Conservation (phyloP, 2,329 filamentous ascomycete species). For the Chaetoscypha palmicola region DNA sequence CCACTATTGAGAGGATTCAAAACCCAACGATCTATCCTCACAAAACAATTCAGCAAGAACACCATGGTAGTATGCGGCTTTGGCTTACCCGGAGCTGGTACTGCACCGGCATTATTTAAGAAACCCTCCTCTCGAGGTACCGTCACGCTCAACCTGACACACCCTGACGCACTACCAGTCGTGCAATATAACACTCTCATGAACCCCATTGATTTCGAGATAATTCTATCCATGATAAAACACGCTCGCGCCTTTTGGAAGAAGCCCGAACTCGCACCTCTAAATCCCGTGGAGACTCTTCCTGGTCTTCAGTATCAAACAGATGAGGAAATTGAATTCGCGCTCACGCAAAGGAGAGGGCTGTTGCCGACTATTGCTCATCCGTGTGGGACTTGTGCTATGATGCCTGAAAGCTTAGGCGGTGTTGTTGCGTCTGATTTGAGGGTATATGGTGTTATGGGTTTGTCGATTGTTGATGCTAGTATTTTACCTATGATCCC, state of each 20-base stretch:
- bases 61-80: neutral
- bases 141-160: conserved; percentile 26
- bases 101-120: conserved; percentile 5
- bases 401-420: conserved; percentile 12
- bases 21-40: conserved; percentile 22
- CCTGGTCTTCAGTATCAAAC: conserved; percentile 25
- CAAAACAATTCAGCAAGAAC: neutral
- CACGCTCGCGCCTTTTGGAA: neutral
- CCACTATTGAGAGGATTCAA: conserved; percentile 9
- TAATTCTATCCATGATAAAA: conserved; percentile 23
- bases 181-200: conserved; percentile 32
- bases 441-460: conserved; percentile 15
- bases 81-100: conserved; percentile 6
- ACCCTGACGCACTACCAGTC: conserved; percentile 26
- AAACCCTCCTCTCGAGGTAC: conserved; percentile 32
- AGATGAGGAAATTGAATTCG: conserved; percentile 25
- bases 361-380: conserved; percentile 31
- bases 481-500: conserved; percentile 4
- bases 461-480: conserved; percentile 11
- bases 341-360: conserved; percentile 34
- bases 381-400: conserved; percentile 32
- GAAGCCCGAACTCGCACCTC: conserved; percentile 26
- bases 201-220: conserved; percentile 33
- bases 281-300: conserved; percentile 28
- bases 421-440: conserved; percentile 14